Evolutionary conservation across 2,329 filamentous ascomycete species (phyloP).

Genomic region (Albophoma yamanashiensis): DNA sequence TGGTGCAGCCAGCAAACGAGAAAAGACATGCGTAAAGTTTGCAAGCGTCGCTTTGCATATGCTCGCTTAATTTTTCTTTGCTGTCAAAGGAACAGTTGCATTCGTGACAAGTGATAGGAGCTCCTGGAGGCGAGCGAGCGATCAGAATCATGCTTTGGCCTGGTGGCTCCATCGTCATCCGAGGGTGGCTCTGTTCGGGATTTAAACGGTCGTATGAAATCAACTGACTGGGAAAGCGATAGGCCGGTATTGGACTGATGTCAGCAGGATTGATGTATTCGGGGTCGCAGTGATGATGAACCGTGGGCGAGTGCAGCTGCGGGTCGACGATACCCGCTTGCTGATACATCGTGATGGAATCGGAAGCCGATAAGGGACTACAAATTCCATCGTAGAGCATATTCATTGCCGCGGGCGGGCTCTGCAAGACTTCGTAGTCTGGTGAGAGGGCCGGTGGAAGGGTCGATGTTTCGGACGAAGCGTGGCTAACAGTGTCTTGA

Average conservation of each 20-base stretch:
- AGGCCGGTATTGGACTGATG: not conserved
- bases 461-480: not conserved
- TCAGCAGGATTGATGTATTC: not conserved
- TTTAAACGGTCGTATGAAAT: not conserved
- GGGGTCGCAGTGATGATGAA: not conserved
- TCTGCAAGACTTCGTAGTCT: not conserved
- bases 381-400: not conserved
- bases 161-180: not conserved
- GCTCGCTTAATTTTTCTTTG: not conserved
- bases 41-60: constrained; percentile 5
- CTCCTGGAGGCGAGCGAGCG: constrained; percentile 24
- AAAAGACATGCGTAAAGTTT: constrained; percentile 68
- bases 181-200: not conserved
- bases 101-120: constrained; percentile 29
- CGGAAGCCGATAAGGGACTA: not conserved
- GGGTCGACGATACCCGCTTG: not conserved
- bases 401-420: constrained; percentile 5
- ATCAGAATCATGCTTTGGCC: not conserved
- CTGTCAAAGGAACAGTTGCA: not conserved
- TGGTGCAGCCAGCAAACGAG: constrained; percentile 61
- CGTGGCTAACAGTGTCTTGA: not conserved
- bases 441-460: constrained; percentile 1
- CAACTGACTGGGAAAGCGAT: not conserved
- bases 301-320: not conserved
- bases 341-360: not conserved